Evolutionary conservation across 805 yeast species (phyloP), one percentile per base, ranked within the genome.

Genomic region (Metschnikowia chrysomelidarum): DNA sequence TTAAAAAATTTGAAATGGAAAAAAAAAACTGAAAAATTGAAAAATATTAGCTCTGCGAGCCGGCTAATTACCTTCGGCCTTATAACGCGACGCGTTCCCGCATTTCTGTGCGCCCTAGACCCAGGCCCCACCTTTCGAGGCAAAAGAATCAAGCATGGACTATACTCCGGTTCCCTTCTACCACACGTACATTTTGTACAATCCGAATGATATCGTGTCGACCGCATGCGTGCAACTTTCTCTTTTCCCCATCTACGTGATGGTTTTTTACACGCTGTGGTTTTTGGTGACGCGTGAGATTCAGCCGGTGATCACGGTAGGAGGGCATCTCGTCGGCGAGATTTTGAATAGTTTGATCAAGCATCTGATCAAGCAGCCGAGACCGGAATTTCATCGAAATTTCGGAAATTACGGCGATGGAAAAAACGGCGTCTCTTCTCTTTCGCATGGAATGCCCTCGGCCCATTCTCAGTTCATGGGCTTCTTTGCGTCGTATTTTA

Each of bases 381-480:
- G 98, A 43, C 98, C 98, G 7, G 73, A 65, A 5, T 67, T 67
- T 51, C 73, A 68, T 45, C 59, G 58, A 36, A 64, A 60, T 25
- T 68, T 68, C 35, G 73, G 73, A n/a, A 25, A 31, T 5, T n/a
- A n/a, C n/a, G n/a, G n/a, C n/a, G n/a, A n/a, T n/a, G n/a, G n/a
- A n/a, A n/a, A n/a, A n/a, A 54, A 65, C 28, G 77, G 49, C 17
- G 70, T 64, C 17, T 54, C 54, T 27, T 59, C 76, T 39, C 70
- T 83, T 44, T 80, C 83, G 1, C 88, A 82, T 56, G 98, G 98
- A 0, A 91, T 91, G 97, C 98, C 98, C 0, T 80, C 89, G 34
- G 96, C 98, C 1, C 98, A 91, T 60, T 79, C 96, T 0, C 98
- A 91, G 62, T 93, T 89, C 59, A 84, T 91, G 88, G 94, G 95